Evolutionary conservation across 257 asterid genomes (phyloP), one percentile per base, ranked within the genome.

Genomic region (Lavandula angustifolia): DNA sequence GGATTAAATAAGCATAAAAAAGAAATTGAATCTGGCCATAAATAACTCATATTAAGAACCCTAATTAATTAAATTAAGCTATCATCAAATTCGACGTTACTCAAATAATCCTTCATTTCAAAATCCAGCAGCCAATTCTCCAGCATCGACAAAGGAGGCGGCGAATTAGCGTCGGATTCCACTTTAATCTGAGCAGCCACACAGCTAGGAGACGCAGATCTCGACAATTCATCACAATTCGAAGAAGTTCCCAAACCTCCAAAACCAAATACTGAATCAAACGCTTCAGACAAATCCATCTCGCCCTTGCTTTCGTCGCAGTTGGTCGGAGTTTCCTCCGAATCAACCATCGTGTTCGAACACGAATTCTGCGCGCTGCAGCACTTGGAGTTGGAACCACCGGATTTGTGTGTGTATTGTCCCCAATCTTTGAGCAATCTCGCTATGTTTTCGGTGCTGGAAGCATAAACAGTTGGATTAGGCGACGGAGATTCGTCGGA

Each of bases 401-500:
- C 83, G 0, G 58, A 37, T 27, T 70, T 72, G 0, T 85, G 68
- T 3, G 79, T 53, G 10, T 18, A 73, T 55, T 60, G 81, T 55
- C 42, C 79, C 99, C 99, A 92, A 0, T 61, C 80, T 60, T 89
- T 82, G 0, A 92, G 87, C 70, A 92, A 54, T 71, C 78, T 80
- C 0, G 97, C 91, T 0, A 92, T 92, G 34, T 92, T 92, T 18
- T 86, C 95, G 0, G 95, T 81, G 75, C 85, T 89, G 9, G 94
- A 90, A n/a, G 97, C 99, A 5, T 92, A 92, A 0, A 58, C 37
- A 43, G 40, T 18, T 9, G 42, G n/a, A 55, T 12, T 3, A 7
- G 44, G 47, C 10, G 55, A 9, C 4, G 38, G 57, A 2, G 29
- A 16, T 3, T 16, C 40, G 43, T 37, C 41, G 41, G 8, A 5